Conservation (phyloP, 306 rosid species). For the Bauhinia variegata region DNA sequence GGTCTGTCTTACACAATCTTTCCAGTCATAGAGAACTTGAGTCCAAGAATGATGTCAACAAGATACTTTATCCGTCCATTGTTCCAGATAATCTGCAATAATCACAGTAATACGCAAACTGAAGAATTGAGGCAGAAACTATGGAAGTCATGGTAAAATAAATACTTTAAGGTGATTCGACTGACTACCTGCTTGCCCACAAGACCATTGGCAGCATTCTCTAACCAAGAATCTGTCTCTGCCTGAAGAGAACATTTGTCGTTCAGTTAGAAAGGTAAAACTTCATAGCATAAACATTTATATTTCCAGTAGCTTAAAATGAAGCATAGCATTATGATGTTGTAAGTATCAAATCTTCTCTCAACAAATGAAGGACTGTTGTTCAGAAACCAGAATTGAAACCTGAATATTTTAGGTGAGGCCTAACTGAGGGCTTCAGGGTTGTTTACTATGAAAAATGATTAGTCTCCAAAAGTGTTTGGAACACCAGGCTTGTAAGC, state of each 20-base stretch:
- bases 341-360: neutral
- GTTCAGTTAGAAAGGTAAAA: conserved; percentile 6
- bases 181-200: conserved; percentile 80
- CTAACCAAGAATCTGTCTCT: conserved; percentile 94
- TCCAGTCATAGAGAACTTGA: conserved; percentile 81
- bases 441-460: too few relatives aligned
- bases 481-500: neutral
- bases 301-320: conserved; percentile 22
- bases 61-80: conserved; percentile 70
- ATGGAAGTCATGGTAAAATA: neutral
- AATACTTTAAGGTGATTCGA: neutral
- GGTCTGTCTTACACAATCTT: conserved; percentile 67
- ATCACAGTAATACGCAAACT: conserved; percentile 13
- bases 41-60: conserved; percentile 72
- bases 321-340: conserved; percentile 3
- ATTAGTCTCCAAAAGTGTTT: too few relatives aligned
- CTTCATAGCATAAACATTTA: conserved; percentile 5
- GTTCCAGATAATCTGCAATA: conserved; percentile 63
- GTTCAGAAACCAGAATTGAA: neutral
- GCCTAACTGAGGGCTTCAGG: neutral
- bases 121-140: neutral
- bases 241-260: conserved; percentile 46
- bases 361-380: neutral
- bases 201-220: conserved; percentile 93
- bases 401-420: neutral